Evolutionary conservation across 2,329 filamentous ascomycete species (phyloP).

Genomic region (Lecanicillium sp.): DNA sequence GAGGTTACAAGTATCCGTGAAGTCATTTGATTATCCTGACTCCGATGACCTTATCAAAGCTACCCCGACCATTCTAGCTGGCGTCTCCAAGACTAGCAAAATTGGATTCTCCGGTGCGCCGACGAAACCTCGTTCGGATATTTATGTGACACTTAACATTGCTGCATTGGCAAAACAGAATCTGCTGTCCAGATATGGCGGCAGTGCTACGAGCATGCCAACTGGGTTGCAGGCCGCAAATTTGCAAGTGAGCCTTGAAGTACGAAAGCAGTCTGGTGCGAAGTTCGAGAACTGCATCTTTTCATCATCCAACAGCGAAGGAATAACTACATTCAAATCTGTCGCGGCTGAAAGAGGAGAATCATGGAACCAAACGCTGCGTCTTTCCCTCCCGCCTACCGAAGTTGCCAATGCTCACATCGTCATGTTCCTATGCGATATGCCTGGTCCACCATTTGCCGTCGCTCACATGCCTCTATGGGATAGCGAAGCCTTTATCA

Average conservation of each 20-base stretch:
- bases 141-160: conserved; percentile 80
- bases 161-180: conserved; percentile 73
- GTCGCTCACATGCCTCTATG: conserved; percentile 90
- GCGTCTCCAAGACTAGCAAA: conserved; percentile 71
- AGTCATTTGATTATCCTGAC: conserved; percentile 69
- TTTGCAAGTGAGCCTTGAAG: conserved; percentile 81
- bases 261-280: conserved; percentile 69
- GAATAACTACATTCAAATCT: conserved; percentile 81
- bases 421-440: conserved; percentile 81
- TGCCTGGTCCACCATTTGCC: conserved; percentile 81
- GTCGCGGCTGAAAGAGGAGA: conserved; percentile 71
- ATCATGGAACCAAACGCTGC: conserved; percentile 81
- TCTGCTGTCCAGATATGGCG: conserved; percentile 54
- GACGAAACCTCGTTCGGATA: conserved; percentile 81
- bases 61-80: conserved; percentile 80
- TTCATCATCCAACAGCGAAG: conserved; percentile 70
- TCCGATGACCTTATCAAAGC: conserved; percentile 73
- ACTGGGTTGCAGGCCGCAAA: conserved; percentile 58
- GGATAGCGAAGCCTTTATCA: conserved; percentile 83
- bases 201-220: conserved; percentile 66
- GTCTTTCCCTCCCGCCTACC: conserved; percentile 67
- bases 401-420: conserved; percentile 80
- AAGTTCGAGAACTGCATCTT: conserved; percentile 84
- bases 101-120: conserved; percentile 93
- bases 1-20: conserved; percentile 70